A percentile compares a stretch with the other conserved stretches of the same genome.
Conservation (phyloP, 164 flowering plant genomes). For the Dillenia turbinata region DNA sequence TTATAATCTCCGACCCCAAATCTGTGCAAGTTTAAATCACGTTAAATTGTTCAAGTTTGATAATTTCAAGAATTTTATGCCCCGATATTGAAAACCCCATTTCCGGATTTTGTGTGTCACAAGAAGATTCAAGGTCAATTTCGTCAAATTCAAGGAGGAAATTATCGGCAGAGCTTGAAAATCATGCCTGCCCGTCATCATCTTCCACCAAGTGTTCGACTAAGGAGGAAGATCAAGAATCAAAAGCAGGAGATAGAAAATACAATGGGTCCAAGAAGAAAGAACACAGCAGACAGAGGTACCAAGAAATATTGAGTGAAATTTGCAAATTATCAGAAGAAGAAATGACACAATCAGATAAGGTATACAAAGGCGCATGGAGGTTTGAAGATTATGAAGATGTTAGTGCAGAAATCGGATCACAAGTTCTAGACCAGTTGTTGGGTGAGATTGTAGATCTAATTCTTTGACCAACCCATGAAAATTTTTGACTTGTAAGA, state of each 20-base stretch:
- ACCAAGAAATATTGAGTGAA: constrained; percentile 17
- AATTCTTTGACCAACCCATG: neutral
- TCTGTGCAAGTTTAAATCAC: too few species aligned
- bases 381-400: constrained; percentile 22
- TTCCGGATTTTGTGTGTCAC: constrained; percentile 8
- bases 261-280: constrained; percentile 11
- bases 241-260: neutral
- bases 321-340: constrained; percentile 23
- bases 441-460: constrained; percentile 33
- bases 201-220: too few species aligned
- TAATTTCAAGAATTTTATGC: neutral
- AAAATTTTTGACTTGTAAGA: too few species aligned
- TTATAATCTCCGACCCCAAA: too few species aligned
- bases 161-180: constrained; percentile 28
- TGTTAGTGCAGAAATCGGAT: constrained; percentile 24
- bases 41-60: too few species aligned
- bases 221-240: neutral
- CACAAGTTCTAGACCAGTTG: constrained; percentile 28
- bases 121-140: constrained; percentile 19
- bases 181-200: too few species aligned
- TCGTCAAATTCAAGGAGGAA: constrained; percentile 39
- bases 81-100: too few species aligned
- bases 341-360: constrained; percentile 23
- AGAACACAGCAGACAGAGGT: neutral
- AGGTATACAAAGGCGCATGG: constrained; percentile 14